phyloP scores from a whole-genome alignment of 2,329 filamentous ascomycete genomes.

The Dothistroma septosporum region DNA sequence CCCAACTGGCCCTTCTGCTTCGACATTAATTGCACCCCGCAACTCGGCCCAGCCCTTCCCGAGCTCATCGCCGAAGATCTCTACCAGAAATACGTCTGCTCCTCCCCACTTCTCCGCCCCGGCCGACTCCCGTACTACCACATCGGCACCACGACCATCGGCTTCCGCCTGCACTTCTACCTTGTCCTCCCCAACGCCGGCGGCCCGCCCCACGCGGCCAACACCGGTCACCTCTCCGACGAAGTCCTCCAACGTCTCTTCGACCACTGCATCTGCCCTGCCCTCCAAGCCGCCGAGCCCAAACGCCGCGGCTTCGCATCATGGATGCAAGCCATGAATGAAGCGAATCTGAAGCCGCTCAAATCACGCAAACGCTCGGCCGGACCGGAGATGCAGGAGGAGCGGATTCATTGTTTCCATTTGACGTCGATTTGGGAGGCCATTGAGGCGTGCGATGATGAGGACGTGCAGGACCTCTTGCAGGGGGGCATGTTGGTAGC shows the following conservation, averaged over 20 bases:
- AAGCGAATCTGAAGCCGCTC: constrained; percentile 21
- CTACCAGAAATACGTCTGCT: constrained; percentile 18
- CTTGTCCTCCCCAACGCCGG: constrained; percentile 19
- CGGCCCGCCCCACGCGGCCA: constrained; percentile 8
- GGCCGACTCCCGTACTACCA: constrained; percentile 22
- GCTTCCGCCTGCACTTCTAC: constrained; percentile 23
- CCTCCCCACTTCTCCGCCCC: constrained; percentile 12
- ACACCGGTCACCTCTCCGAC: constrained; percentile 13
- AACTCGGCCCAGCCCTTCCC: constrained; percentile 19
- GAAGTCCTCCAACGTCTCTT: constrained; percentile 16
- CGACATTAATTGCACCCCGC: constrained; percentile 21
- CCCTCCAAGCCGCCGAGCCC: constrained; percentile 18
- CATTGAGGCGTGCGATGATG: constrained; percentile 12
- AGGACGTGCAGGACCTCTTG: constrained; percentile 6
- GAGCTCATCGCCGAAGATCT: constrained; percentile 16
- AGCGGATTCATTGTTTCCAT: constrained; percentile 20
- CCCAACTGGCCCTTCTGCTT: constrained; percentile 22
- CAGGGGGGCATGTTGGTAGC: constrained; percentile 10
- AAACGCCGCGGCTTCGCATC: constrained; percentile 14
- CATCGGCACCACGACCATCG: constrained; percentile 20
- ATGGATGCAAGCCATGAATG: constrained; percentile 24
- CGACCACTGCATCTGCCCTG: constrained; percentile 17
- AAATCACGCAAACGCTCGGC: constrained; percentile 16
- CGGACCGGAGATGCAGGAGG: constrained; percentile 14
- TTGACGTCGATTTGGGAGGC: constrained; percentile 18